Base-by-base conservation (phyloP, 768 basidiomycete species). In the Leccinellum luteum region DNA sequence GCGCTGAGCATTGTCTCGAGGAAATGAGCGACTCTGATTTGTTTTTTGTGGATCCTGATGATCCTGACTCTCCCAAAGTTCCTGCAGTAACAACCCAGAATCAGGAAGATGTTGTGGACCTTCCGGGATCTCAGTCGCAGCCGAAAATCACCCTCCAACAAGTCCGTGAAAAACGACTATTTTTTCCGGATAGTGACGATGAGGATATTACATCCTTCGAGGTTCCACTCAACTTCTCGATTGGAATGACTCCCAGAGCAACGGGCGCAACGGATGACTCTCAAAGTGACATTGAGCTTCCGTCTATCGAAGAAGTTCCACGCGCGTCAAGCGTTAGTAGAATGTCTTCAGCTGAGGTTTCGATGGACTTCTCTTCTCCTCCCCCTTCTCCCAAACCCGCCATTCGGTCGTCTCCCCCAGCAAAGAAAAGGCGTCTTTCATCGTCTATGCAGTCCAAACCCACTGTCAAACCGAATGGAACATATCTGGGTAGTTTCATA, bases 401-500 rank as follows among this genome's bases (percentile, higher is more conserved):
- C 6, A 47, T 53, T 38, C 50, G 52, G 31, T 61, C 67, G 5
- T 57, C 64, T 10, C 76, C 76, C 8, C 81, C 83, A 1, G 55
- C 72, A 1, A 89, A 89, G 70, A 85, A 77, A 63, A 79, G 81
- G 25, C 84, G 82, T 14, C 57, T 81, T 30, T 81, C 77, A 1
- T 66, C 69, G 44, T 62, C 70, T 15, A 38, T 56, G 6, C 59
- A 38, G 12, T 48, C 34, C 19, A 47, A 60, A 63, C 23, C 61
- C 59, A 21, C 61, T 51, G 41, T 60, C 48, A 61, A 52, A 30
- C 60, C 45, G 13, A 56, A 78, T 1, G 75, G 70, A 31, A 62
- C 64, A 12, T 91, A 88, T 65, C 63, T 92, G 27, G 90, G 90
- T 12, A 86, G 85, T 50, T 76, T 90, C 51, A 59, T 90, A 10